Evolutionary conservation across 1,284 basidiomycete genomes (phyloP).

Genomic region (Sporisorium scitamineum): DNA sequence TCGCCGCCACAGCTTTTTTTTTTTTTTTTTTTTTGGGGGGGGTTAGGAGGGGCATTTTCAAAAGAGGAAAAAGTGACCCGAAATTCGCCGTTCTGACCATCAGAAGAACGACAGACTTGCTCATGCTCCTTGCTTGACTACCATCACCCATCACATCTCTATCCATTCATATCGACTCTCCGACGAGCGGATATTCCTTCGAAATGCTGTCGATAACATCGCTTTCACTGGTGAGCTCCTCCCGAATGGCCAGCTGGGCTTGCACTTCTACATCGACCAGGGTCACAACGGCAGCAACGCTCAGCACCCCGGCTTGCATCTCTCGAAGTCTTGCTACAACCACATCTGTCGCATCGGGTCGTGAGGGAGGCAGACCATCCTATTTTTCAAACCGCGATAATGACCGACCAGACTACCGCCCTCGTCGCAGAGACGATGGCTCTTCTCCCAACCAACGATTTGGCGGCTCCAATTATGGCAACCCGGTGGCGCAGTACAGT

Average conservation of each 20-base stretch:
- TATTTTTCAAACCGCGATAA: conserved; percentile 10
- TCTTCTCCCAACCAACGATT: conserved; percentile 11
- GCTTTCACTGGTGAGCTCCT: conserved; percentile 19
- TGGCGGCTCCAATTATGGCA: conserved; percentile 13
- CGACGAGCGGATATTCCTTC: not conserved
- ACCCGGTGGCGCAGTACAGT: conserved; percentile 30
- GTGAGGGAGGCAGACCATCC: conserved; percentile 3
- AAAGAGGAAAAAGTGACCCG: conserved; percentile 21
- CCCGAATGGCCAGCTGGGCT: conserved; percentile 13
- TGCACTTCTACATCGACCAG: conserved; percentile 2
- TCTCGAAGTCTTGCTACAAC: conserved; percentile 18
- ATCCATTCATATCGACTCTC: no score
- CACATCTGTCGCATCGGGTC: conserved; percentile 7
- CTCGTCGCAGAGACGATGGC: conserved; percentile 9
- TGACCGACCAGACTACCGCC: conserved; percentile 19
- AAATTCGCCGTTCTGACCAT: conserved; percentile 12
- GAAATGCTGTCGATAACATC: conserved; percentile 33
- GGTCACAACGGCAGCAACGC: conserved; percentile 5
- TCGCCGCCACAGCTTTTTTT: conserved; percentile 13
- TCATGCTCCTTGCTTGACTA: not conserved
- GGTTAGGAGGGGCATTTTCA: not conserved
- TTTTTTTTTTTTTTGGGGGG: no score
- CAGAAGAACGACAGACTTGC: not conserved
- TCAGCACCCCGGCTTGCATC: not conserved
- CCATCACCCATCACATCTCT: not conserved